Evolutionary conservation across 2,329 filamentous ascomycete genomes (phyloP), one percentile per base, ranked within the genome.

Genomic region (Neocatenulostroma microsporum): DNA sequence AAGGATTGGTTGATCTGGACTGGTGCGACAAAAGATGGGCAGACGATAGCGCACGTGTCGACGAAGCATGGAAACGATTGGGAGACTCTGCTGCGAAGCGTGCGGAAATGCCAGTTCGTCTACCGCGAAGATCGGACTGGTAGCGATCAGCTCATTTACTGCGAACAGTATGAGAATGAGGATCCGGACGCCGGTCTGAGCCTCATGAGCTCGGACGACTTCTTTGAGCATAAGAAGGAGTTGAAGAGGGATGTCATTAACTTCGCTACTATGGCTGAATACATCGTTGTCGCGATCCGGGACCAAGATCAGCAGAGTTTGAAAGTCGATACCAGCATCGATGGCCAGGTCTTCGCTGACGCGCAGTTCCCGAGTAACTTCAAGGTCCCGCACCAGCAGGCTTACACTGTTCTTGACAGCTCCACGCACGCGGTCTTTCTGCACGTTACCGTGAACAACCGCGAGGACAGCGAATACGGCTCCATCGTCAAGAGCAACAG

Each of bases 401-500:
- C 80, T 18, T 98, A 95, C 62, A 98, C 91, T 0, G 84, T 96
- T 3, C 72, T 98, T 20, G 88, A 95, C 58, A 95, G 88, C 62
- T 91, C 86, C 2, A 94, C 87, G 1, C 89, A 96, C 60, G 84
- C 91, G 1, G 74, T 98, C 40, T 96, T 96, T 63, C 66, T 98
- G 40, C 93, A 96, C 55, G 89, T 96, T 30, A 87, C 83, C 1
- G 84, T 85, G 26, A 81, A 83, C 51, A 73, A 72, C 26, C 67
- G 68, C 3, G 58, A 69, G 34, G 80, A 77, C 13, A 76, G 74
- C 34, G 76, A 82, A 41, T 87, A 84, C 51, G 91, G 91, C 24
- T 82, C 82, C 17, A 85, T 98, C 50, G 78, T 98, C 62, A 98
- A 96, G 74, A 95, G 87, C 56, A 98, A 98, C 67, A 95, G 87